These are phyloP conservation scores for Xerocomellus dryophilus DNA, from an alignment of 768 basidiomycete species.

Conservation along the genomic window DNA sequence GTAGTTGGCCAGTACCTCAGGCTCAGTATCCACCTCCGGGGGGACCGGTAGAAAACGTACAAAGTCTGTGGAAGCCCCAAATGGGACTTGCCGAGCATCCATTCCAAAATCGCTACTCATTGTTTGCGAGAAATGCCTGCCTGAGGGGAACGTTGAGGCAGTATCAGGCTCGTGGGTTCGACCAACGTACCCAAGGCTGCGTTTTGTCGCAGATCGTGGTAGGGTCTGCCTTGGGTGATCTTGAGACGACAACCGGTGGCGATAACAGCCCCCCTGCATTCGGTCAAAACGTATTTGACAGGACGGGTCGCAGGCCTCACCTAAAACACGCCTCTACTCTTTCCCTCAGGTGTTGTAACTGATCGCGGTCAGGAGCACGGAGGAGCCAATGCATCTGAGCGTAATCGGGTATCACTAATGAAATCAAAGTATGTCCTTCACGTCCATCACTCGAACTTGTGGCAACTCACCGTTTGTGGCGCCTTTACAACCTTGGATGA, in stretches of 20 bases:
- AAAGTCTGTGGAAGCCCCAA: slow-evolving; percentile 73
- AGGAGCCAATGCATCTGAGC: slow-evolving; percentile 70
- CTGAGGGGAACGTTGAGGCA: slow-evolving; percentile 34
- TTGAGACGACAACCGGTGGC: slow-evolving; percentile 59
- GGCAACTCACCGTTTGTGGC: slow-evolving; percentile 57
- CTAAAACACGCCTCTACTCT: slow-evolving; percentile 69
- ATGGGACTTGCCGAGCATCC: slow-evolving; percentile 32
- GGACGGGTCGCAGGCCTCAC: slow-evolving; percentile 39
- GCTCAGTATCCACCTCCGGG: not conserved
- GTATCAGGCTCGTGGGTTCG: not conserved
- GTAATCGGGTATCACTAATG: slow-evolving; percentile 79
- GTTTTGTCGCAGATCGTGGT: slow-evolving; percentile 62
- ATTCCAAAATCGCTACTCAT: slow-evolving; percentile 46
- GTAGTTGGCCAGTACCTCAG: slow-evolving; percentile 11
- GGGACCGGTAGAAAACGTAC: slow-evolving; percentile 41
- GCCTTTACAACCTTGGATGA: slow-evolving; percentile 68
- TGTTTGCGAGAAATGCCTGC: slow-evolving; percentile 49
- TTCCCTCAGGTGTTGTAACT: slow-evolving; percentile 51
- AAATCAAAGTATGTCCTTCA: slow-evolving; percentile 1
- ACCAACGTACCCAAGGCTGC: slow-evolving; percentile 44
- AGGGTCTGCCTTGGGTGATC: slow-evolving; percentile 40
- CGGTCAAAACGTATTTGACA: slow-evolving; percentile 5
- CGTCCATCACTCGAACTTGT: not conserved
- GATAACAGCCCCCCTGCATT: slow-evolving; percentile 57
- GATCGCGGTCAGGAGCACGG: slow-evolving; percentile 61